phyloP scores from a whole-genome alignment of 208 protist species.

The Trypanosoma mega region DNA sequence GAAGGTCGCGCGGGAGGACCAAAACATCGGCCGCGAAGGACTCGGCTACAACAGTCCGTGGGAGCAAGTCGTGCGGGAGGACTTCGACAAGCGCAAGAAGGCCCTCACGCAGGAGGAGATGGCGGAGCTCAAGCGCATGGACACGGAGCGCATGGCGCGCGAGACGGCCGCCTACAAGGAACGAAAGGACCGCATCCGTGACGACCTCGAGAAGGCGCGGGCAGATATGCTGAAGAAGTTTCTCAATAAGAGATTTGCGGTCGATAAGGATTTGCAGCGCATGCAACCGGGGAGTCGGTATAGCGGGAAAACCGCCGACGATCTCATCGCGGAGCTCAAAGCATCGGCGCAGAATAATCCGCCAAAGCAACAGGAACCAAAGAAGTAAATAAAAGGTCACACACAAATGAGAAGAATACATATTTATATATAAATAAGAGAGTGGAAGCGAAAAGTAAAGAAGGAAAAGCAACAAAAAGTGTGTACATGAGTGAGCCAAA shows the following conservation, averaged over 20 bases:
- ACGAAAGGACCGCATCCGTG: constrained; percentile 87
- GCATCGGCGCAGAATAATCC: constrained; percentile 48
- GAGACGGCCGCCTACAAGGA: constrained; percentile 91
- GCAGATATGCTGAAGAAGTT: constrained; percentile 93
- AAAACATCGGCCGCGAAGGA: constrained; percentile 86
- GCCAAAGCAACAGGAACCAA: constrained; percentile 15
- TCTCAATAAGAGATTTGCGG: constrained; percentile 89
- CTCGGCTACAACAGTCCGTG: constrained; percentile 83
- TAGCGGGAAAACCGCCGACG: constrained; percentile 84
- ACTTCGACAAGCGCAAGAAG: constrained; percentile 93
- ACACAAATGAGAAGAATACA: background rate
- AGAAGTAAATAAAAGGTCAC: constrained; percentile 14
- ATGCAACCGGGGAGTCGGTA: constrained; percentile 87
- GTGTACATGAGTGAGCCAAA: too few relatives aligned
- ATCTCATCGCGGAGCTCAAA: constrained; percentile 85
- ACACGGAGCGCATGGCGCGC: constrained; percentile 90
- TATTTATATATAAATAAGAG: background rate
- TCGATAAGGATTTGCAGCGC: constrained; percentile 92
- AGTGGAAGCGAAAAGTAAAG: background rate
- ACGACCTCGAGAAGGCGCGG: constrained; percentile 87
- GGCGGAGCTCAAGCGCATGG: constrained; percentile 92
- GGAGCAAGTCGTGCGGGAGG: constrained; percentile 89
- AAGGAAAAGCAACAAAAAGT: too few relatives aligned
- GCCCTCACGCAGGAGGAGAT: constrained; percentile 91
- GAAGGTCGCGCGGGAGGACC: constrained; percentile 86